Conservation (phyloP, 169 alveolate genomes). For the Eimeria maxima region DNA sequence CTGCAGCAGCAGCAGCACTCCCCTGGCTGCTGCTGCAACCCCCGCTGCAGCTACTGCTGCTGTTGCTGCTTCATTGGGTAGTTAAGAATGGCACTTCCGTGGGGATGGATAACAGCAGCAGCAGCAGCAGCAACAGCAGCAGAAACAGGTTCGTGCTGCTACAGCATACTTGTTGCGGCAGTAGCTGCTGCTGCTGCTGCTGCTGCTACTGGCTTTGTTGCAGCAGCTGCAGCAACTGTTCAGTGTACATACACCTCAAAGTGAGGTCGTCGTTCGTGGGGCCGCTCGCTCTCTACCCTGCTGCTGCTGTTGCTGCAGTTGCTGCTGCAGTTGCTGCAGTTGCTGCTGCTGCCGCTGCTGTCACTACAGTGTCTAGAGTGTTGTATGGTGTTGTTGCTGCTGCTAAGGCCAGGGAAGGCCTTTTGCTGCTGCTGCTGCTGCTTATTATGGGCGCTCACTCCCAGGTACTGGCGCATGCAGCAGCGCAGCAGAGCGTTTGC, state of each 20-base stretch:
- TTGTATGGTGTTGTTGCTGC: neutral
- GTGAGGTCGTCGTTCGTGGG: neutral
- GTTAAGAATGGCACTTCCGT: neutral
- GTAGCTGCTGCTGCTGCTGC: neutral
- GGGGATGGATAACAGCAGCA: slow-evolving; percentile 1
- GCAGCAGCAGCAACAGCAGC: neutral
- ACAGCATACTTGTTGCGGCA: neutral
- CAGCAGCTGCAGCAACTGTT: slow-evolving; percentile 9
- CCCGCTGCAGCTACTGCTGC: slow-evolving; percentile 31
- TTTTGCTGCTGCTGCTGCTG: slow-evolving; percentile 20
- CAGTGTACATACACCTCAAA: neutral
- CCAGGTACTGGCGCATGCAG: slow-evolving; percentile 45
- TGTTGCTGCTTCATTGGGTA: slow-evolving; percentile 36
- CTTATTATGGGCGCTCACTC: neutral
- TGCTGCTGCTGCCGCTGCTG: slow-evolving; percentile 16
- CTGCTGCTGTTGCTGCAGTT: slow-evolving; percentile 21
- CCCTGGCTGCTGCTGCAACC: neutral
- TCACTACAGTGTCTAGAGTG: neutral
- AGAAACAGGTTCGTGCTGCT: neutral
- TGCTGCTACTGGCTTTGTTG: neutral
- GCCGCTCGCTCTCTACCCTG: neutral
- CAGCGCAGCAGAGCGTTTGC: neutral
- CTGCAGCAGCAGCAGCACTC: slow-evolving; percentile 10
- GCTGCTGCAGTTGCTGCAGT: slow-evolving; percentile 12
- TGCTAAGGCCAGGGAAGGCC: slow-evolving; percentile 40